A percentile compares a stretch with the other conserved stretches of the same genome.
These are phyloP conservation scores for Brasilioporus rufonigricans DNA, from an alignment of 768 basidiomycete species.

Conservation along the genomic window DNA sequence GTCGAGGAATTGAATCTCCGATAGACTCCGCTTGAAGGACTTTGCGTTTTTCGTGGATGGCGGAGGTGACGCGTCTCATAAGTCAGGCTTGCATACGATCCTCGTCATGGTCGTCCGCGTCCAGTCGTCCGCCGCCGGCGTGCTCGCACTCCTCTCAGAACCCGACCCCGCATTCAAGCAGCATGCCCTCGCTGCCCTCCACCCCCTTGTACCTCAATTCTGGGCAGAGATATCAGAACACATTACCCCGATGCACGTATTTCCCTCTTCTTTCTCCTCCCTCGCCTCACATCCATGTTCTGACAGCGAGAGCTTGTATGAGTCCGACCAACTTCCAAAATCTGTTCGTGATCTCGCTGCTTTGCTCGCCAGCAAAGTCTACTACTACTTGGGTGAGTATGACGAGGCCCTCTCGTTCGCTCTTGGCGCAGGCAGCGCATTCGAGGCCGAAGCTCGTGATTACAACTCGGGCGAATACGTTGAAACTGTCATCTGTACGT, in stretches of 20 bases:
- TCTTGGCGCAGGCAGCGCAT: slow-evolving; percentile 83
- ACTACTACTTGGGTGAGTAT: slow-evolving; percentile 94
- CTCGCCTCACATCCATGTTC: slow-evolving; percentile 7
- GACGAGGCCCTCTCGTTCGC: slow-evolving; percentile 96
- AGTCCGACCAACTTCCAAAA: slow-evolving; percentile 71
- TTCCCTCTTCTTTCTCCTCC: slow-evolving; percentile 5
- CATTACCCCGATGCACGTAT: slow-evolving; percentile 79
- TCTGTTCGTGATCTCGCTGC: slow-evolving; percentile 81
- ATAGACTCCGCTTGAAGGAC: slow-evolving; percentile 32
- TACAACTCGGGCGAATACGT: slow-evolving; percentile 80
- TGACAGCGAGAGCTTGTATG: slow-evolving; percentile 86
- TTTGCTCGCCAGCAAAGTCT: slow-evolving; percentile 94
- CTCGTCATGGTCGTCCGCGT: slow-evolving; percentile 60
- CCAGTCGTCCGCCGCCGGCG: slow-evolving; percentile 84
- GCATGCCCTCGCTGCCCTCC: slow-evolving; percentile 85
- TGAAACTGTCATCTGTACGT: slow-evolving; percentile 92
- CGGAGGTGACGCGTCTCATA: slow-evolving; percentile 45
- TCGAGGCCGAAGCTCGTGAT: slow-evolving; percentile 67
- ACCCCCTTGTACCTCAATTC: slow-evolving; percentile 84
- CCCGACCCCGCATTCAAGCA: slow-evolving; percentile 84
- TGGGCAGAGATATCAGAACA: slow-evolving; percentile 99
- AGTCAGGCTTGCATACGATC: no score
- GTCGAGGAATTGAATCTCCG: slow-evolving; percentile 19
- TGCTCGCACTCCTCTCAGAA: slow-evolving; percentile 88
- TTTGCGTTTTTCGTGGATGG: slow-evolving; percentile 22